Evolutionary conservation across 2,329 filamentous ascomycete genomes (phyloP).

Genomic region (Alternaria panax): DNA sequence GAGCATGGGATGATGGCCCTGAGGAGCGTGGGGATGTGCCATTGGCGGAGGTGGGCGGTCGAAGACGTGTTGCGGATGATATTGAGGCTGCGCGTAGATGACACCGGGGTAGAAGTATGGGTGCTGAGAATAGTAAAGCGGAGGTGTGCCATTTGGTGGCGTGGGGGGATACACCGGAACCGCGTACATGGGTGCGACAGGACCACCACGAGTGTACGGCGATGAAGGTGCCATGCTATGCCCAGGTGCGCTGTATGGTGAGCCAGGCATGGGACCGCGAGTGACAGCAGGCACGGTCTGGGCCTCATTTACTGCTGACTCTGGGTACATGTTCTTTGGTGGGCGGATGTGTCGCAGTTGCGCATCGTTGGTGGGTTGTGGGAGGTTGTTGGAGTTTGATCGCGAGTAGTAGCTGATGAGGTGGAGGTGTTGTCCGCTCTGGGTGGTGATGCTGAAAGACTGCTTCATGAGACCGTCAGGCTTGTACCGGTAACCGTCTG

Average conservation of each 20-base stretch:
- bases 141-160: conserved; percentile 53
- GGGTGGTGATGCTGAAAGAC: conserved; percentile 98
- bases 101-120: conserved; percentile 42
- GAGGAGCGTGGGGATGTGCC: conserved; percentile 49
- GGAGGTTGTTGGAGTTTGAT: conserved; percentile 76
- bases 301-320: conserved; percentile 88
- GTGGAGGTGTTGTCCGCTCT: conserved; percentile 87
- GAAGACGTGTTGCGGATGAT: conserved; percentile 37
- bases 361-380: conserved; percentile 83
- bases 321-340: conserved; percentile 94
- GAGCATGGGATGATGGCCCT: conserved; percentile 38
- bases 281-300: conserved; percentile 82
- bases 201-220: conserved; percentile 54
- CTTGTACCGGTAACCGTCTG: conserved; percentile 64
- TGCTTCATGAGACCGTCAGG: conserved; percentile 98
- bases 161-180: conserved; percentile 53
- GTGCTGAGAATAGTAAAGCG: conserved; percentile 49
- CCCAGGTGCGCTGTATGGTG: conserved; percentile 61
- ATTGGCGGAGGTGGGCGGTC: conserved; percentile 51
- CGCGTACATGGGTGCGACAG: conserved; percentile 51
- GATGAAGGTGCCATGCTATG: conserved; percentile 64
- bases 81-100: conserved; percentile 44
- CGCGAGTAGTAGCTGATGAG: conserved; percentile 96
- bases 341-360: conserved; percentile 82
- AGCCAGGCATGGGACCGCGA: conserved; percentile 70